Evolutionary conservation across 495 filamentous ascomycete species (phyloP).

Genomic region (Amphirosellinia nigrospora): DNA sequence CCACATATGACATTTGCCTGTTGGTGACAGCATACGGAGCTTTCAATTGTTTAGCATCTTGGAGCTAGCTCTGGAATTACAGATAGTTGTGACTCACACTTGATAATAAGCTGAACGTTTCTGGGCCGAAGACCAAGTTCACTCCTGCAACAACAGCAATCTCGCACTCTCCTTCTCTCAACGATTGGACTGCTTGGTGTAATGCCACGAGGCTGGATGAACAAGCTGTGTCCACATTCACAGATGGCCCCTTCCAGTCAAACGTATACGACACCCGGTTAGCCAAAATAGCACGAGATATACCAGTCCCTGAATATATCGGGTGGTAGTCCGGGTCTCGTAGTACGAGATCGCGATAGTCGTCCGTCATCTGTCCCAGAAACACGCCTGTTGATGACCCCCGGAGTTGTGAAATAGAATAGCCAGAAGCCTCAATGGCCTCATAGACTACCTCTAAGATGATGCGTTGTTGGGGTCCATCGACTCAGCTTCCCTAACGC

Average conservation of each 20-base stretch:
- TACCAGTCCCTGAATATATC: constrained; percentile 37
- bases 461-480: constrained; percentile 63
- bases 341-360: constrained; percentile 45
- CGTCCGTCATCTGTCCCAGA: constrained; percentile 44
- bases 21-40: constrained; percentile 39
- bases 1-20: constrained; percentile 43
- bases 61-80: no score
- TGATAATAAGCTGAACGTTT: neutral
- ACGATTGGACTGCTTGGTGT: constrained; percentile 48
- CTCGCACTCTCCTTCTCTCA: constrained; percentile 47
- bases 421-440: constrained; percentile 59
- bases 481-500: constrained; percentile 56
- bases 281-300: constrained; percentile 41
- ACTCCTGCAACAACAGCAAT: constrained; percentile 50
- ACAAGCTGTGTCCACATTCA: constrained; percentile 54
- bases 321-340: constrained; percentile 35
- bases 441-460: constrained; percentile 59
- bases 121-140: constrained; percentile 36
- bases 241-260: constrained; percentile 45
- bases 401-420: constrained; percentile 30
- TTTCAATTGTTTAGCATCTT: neutral
- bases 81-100: neutral
- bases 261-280: constrained; percentile 60
- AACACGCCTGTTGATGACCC: constrained; percentile 46
- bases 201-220: constrained; percentile 49